phyloP scores from a whole-genome alignment of 148 eudicot genomes.

The Camellia japonica region DNA sequence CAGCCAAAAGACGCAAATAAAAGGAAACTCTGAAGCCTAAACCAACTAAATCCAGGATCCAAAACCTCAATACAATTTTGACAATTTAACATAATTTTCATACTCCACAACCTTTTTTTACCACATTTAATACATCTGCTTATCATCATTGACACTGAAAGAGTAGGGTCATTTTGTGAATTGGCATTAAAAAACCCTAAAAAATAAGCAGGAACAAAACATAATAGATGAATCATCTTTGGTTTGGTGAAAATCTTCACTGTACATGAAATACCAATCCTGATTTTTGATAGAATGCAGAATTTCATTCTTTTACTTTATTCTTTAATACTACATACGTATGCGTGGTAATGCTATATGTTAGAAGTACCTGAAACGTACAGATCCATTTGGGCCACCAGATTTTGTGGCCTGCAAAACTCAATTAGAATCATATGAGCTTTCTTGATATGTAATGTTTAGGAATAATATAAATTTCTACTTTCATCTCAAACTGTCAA shows the following conservation, averaged over 20 bases:
- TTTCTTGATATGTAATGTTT: background rate
- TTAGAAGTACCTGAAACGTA: constrained; percentile 75
- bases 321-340: background rate
- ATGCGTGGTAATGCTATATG: background rate
- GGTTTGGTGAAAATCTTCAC: background rate
- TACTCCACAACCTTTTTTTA: background rate
- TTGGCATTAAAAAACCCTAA: background rate
- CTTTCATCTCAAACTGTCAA: background rate
- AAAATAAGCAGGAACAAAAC: background rate
- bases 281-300: background rate
- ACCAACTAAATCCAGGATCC: constrained; percentile 8
- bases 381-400: constrained; percentile 97
- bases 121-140: background rate
- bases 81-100: background rate
- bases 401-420: constrained; percentile 80
- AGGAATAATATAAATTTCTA: constrained; percentile 9
- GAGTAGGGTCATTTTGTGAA: background rate
- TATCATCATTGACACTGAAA: background rate
- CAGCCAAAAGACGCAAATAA: constrained; percentile 13
- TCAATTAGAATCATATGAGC: constrained; percentile 33
- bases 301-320: background rate
- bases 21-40: background rate
- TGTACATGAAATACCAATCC: no score
- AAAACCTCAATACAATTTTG: background rate
- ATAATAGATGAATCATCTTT: background rate